phyloP scores from a whole-genome alignment of 2,329 filamentous ascomycete genomes.

The Talaromyces rugulosus region DNA sequence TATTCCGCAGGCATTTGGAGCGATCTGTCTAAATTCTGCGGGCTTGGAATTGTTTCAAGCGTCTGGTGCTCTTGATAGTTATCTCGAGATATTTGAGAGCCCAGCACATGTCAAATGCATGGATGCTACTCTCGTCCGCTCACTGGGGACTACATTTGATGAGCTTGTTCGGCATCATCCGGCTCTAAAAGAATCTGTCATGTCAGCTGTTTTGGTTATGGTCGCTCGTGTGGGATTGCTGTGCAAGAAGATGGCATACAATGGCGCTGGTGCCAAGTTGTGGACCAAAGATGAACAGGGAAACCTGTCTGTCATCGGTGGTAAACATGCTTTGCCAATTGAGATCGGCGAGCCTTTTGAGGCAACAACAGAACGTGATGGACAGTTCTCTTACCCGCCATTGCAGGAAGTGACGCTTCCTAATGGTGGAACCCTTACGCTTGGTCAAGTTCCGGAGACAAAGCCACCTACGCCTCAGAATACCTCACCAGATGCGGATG shows the following conservation, averaged over 20 bases:
- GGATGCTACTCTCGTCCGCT: conserved; percentile 68
- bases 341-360: conserved; percentile 30
- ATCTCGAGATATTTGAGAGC: conserved; percentile 96
- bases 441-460: conserved; percentile 27
- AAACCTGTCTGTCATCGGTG: conserved; percentile 57
- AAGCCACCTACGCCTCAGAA: conserved; percentile 15
- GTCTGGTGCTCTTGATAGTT: conserved; percentile 77
- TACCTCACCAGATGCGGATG: conserved; percentile 38
- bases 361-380: conserved; percentile 14
- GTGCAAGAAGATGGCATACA: conserved; percentile 64
- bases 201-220: conserved; percentile 85
- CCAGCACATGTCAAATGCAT: conserved; percentile 82
- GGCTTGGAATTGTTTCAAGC: conserved; percentile 84
- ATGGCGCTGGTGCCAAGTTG: conserved; percentile 75
- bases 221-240: conserved; percentile 74
- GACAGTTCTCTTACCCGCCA: conserved; percentile 8
- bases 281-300: conserved; percentile 59
- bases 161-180: conserved; percentile 94
- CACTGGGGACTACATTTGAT: conserved; percentile 81
- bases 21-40: conserved; percentile 84
- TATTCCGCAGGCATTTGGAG: conserved; percentile 82
- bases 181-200: conserved; percentile 70
- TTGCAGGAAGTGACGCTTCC: conserved; percentile 28
- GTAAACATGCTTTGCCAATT: conserved; percentile 36
- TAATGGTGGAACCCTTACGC: conserved; percentile 31